Evolutionary conservation across 1,284 basidiomycete species (phyloP), one percentile per base, ranked within the genome.

Genomic region (Mycena sp.): DNA sequence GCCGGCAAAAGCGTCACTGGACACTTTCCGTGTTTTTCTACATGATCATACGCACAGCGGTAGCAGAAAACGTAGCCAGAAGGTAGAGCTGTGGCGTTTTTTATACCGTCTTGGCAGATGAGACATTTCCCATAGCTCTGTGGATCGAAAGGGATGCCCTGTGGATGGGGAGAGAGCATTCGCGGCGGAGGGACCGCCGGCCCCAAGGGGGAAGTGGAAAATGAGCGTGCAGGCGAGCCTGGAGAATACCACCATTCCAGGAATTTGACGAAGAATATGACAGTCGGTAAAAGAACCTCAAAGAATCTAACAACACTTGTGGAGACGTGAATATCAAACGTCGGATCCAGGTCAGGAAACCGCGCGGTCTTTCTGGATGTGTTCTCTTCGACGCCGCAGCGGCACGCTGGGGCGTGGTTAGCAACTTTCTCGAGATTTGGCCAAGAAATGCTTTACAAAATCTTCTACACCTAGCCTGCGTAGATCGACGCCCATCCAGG

Each of bases 231-330:
- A n/a, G 96, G 96, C 3, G 96, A 98, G 29, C 88, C 87, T 10
- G 96, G 94, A 17, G 95, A 97, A 77, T 99, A 99, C 96, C 98
- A 99, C 96, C 98, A 99, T 78, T 99, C 96, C 30, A 98, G 83
- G 77, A 99, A 97, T 78, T 98, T 98, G 82, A 99, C 86, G 75
- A 95, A 92, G 77, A 99, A 98, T 64, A 99, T 96, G 35, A 95
- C 90, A 4, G 93, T 93, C 2, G 98, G 95, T 11, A 98, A 85
- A 16, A 96, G 84, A 97, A 82, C 68, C 91, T 89, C 48, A 96
- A 81, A 2, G 91, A 94, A 72, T 93, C 90, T 38, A 94, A 81
- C 9, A 92, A 69, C 44, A 89, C 75, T 46, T 82, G 83, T 6
- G 92, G 92, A 11, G 88, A 86, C 38, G 76, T 77, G 56, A 80